A percentile compares a stretch with the other conserved stretches of the same genome.
Conservation (phyloP, 2,329 filamentous ascomycete species). For the Claviceps fusiformis region DNA sequence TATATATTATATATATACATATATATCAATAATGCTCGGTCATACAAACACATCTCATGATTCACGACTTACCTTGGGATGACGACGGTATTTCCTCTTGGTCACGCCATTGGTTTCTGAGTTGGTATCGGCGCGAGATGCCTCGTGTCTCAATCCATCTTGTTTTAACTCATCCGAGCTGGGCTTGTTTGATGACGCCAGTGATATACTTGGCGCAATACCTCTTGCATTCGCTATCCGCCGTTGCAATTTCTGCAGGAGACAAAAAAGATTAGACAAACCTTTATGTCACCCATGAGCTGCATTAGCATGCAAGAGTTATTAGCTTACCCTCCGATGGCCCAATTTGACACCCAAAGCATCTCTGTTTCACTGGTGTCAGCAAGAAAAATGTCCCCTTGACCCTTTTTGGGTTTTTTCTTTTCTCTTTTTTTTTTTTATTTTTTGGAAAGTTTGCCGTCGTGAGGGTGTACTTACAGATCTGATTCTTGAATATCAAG, state of each 20-base stretch:
- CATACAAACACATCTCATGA: background rate
- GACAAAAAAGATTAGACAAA: slow-evolving; percentile 3
- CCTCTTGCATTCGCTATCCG: slow-evolving; percentile 65
- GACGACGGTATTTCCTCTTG: slow-evolving; percentile 65
- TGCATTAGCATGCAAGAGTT: slow-evolving; percentile 5
- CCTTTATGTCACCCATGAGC: slow-evolving; percentile 2
- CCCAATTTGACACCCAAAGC: slow-evolving; percentile 65
- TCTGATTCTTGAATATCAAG: slow-evolving; percentile 76
- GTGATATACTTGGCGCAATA: slow-evolving; percentile 37
- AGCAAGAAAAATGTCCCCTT: slow-evolving; percentile 5
- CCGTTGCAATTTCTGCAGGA: slow-evolving; percentile 64
- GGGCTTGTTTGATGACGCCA: slow-evolving; percentile 35
- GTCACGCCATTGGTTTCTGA: slow-evolving; percentile 30
- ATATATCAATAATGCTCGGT: background rate
- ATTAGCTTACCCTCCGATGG: slow-evolving; percentile 56
- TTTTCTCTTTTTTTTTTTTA: background rate
- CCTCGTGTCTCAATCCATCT: slow-evolving; percentile 39
- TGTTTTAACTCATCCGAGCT: slow-evolving; percentile 39
- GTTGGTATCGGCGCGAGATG: slow-evolving; percentile 31
- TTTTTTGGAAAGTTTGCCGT: background rate
- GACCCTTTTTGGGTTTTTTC: too few relatives aligned
- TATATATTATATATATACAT: background rate
- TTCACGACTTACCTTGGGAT: slow-evolving; percentile 49
- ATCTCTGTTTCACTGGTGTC: slow-evolving; percentile 37
- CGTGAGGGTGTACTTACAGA: slow-evolving; percentile 40